Evolutionary conservation across 164 flowering plant genomes (phyloP).

Genomic region (Liriodendron chinense): DNA sequence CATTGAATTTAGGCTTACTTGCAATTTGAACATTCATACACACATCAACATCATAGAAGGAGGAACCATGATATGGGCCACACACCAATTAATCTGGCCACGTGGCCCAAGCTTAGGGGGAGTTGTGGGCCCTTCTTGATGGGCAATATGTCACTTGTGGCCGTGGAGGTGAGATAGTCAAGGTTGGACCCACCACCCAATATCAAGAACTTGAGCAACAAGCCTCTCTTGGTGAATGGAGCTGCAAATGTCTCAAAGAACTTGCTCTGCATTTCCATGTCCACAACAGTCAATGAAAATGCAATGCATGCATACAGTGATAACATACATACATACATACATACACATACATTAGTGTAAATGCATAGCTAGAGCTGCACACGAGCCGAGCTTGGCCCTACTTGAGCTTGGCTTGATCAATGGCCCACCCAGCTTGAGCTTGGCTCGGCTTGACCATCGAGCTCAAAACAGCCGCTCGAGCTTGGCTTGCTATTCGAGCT

Average conservation of each 20-base stretch:
- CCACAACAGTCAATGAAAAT: neutral
- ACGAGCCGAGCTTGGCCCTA: too few relatives aligned
- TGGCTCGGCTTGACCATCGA: too few relatives aligned
- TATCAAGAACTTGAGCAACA: slow-evolving; percentile 88
- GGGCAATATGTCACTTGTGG: slow-evolving; percentile 70
- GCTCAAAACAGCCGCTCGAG: too few relatives aligned
- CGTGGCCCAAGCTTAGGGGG: slow-evolving; percentile 93
- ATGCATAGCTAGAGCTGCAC: neutral
- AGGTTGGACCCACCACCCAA: slow-evolving; percentile 86
- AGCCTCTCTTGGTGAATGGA: slow-evolving; percentile 94
- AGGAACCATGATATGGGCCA: neutral
- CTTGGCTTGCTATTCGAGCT: too few relatives aligned
- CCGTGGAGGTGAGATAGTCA: slow-evolving; percentile 76
- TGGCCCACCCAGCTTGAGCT: too few relatives aligned
- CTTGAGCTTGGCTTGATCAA: too few relatives aligned
- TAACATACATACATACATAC: neutral
- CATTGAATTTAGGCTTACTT: too few relatives aligned
- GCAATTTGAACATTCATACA: slow-evolving; percentile 11
- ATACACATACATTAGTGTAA: neutral
- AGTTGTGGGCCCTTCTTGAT: slow-evolving; percentile 95
- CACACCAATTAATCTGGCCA: slow-evolving; percentile 60
- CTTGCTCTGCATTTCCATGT: slow-evolving; percentile 68
- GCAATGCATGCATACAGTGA: neutral
- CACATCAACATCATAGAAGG: neutral
- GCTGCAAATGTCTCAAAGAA: slow-evolving; percentile 99